These are phyloP conservation scores for Citrus medica DNA, from an alignment of 345 rosid species.

Conservation along the genomic window DNA sequence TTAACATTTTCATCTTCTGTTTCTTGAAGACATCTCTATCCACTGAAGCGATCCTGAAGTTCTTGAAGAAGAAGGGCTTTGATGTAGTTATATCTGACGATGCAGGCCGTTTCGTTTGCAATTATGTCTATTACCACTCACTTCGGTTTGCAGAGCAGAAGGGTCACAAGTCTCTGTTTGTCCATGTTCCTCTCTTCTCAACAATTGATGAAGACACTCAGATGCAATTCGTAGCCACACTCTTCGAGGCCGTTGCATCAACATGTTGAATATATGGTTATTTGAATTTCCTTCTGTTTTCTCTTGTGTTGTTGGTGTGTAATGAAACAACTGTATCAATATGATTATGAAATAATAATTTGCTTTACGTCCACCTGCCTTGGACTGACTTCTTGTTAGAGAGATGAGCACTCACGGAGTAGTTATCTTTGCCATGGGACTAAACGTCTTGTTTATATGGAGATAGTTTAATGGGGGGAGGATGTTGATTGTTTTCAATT, in stretches of 20 bases:
- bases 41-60: conserved; percentile 32
- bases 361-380: not conserved
- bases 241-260: conserved; percentile 64
- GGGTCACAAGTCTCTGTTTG: conserved; percentile 68
- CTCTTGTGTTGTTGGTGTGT: conserved; percentile 1
- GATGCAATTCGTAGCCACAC: conserved; percentile 58
- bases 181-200: conserved; percentile 72
- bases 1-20: conserved; percentile 10
- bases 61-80: conserved; percentile 44
- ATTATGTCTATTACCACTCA: conserved; percentile 73
- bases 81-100: conserved; percentile 52
- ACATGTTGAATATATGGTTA: conserved; percentile 34
- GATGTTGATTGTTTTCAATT: not conserved
- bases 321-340: not conserved
- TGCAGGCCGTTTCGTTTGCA: conserved; percentile 78
- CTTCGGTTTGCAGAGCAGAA: conserved; percentile 65
- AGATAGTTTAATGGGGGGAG: not conserved
- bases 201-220: conserved; percentile 62
- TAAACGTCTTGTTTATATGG: too few relatives aligned
- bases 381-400: not conserved
- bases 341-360: not conserved
- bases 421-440: not conserved
- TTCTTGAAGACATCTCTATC: conserved; percentile 53
- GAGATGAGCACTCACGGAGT: not conserved
- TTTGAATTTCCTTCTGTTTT: not conserved